Evolutionary conservation across 257 asterid species (phyloP).

Genomic region (Euphrasia confusa): DNA sequence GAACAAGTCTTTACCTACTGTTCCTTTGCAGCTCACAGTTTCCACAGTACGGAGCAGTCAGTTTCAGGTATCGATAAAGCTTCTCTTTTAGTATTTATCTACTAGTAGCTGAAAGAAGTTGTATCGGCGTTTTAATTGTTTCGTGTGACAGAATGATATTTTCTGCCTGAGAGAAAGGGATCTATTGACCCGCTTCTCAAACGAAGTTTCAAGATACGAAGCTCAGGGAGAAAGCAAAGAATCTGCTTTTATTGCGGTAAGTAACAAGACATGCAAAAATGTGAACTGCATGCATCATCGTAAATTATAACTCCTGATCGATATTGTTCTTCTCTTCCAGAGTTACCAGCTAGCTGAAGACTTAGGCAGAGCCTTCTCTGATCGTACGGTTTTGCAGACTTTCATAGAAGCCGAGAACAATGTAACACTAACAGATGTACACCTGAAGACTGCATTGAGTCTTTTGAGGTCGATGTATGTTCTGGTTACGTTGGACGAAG

Average conservation of each 20-base stretch:
- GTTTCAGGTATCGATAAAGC: slow-evolving; percentile 59
- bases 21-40: slow-evolving; percentile 53
- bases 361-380: slow-evolving; percentile 84
- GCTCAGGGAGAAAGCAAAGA: slow-evolving; percentile 82
- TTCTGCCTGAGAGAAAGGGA: slow-evolving; percentile 89
- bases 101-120: slow-evolving; percentile 9
- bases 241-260: slow-evolving; percentile 59
- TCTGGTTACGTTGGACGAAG: slow-evolving; percentile 71
- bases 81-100: slow-evolving; percentile 12
- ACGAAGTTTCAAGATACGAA: slow-evolving; percentile 58
- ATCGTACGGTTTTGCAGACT: slow-evolving; percentile 60
- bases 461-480: slow-evolving; percentile 71
- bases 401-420: slow-evolving; percentile 66
- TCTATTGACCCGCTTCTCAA: slow-evolving; percentile 69
- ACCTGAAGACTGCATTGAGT: slow-evolving; percentile 38
- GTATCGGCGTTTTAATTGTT: slow-evolving; percentile 6
- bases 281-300: slow-evolving; percentile 1
- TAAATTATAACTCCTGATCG: slow-evolving; percentile 7
- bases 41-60: slow-evolving; percentile 42
- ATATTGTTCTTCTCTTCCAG: slow-evolving; percentile 33
- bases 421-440: slow-evolving; percentile 38
- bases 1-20: slow-evolving; percentile 62
- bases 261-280: not conserved
- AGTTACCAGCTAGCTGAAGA: slow-evolving; percentile 94
- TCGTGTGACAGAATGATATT: slow-evolving; percentile 51